These are phyloP conservation scores for Ceraceosorus bombacis DNA, from an alignment of 1,284 basidiomycete species.

Conservation along the genomic window DNA sequence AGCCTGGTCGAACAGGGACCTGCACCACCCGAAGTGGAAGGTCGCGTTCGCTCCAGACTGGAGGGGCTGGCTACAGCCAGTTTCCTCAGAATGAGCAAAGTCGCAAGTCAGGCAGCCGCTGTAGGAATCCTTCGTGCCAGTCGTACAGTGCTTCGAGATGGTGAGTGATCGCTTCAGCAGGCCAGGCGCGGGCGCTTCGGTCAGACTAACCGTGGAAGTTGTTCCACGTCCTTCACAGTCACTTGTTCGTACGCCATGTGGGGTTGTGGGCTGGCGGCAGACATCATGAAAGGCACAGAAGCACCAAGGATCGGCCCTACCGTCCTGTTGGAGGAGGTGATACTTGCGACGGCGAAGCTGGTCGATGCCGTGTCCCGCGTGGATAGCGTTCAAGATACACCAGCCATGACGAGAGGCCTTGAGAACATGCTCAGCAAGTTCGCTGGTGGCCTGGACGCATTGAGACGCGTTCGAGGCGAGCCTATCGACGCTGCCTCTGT, in stretches of 20 bases:
- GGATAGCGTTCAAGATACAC: not conserved
- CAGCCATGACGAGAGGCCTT: not conserved
- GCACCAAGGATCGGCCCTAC: not conserved
- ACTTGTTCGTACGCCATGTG: conserved; percentile 1
- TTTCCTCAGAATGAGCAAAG: not conserved
- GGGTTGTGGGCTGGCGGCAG: not conserved
- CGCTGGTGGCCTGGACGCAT: not conserved
- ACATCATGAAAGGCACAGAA: not conserved
- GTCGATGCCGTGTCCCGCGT: not conserved
- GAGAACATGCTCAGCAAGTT: not conserved
- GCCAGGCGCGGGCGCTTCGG: no score
- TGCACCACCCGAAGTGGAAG: not conserved
- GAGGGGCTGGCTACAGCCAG: not conserved
- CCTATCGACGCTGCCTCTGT: not conserved
- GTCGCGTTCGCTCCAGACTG: not conserved
- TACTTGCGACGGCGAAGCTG: not conserved
- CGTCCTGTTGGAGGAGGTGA: not conserved
- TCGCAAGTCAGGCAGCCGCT: not conserved
- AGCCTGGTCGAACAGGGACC: not conserved
- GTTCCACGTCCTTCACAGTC: not conserved
- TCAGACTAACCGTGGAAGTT: no score
- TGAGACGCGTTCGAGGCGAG: not conserved
- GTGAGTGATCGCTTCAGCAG: no score
- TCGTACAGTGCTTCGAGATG: not conserved
- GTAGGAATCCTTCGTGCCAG: not conserved